Conservation (phyloP, 208 protist genomes). For the Leishmania major region DNA sequence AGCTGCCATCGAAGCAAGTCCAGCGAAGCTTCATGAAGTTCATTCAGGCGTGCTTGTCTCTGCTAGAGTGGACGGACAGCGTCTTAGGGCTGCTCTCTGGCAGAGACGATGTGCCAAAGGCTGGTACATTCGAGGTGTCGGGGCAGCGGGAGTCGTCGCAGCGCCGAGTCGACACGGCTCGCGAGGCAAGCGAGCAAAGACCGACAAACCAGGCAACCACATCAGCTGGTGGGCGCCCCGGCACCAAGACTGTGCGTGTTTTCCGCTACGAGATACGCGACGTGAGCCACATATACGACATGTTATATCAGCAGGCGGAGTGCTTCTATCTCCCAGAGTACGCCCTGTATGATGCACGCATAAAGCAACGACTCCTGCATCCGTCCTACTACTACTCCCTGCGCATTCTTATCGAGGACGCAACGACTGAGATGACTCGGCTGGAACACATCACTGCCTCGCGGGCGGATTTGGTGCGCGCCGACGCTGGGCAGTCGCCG, state of each 20-base stretch:
- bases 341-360: slow-evolving; percentile 62
- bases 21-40: slow-evolving; percentile 60
- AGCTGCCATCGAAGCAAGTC: slow-evolving; percentile 35
- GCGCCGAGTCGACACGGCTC: slow-evolving; percentile 1
- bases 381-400: slow-evolving; percentile 64
- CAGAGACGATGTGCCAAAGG: slow-evolving; percentile 55
- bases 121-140: slow-evolving; percentile 54
- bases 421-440: slow-evolving; percentile 54
- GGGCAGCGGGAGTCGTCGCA: slow-evolving; percentile 1
- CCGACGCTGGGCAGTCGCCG: slow-evolving; percentile 25
- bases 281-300: slow-evolving; percentile 60
- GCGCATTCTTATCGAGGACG: slow-evolving; percentile 53
- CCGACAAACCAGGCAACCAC: neutral
- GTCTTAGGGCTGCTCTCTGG: slow-evolving; percentile 48
- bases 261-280: slow-evolving; percentile 76
- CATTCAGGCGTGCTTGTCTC: slow-evolving; percentile 51
- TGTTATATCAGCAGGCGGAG: slow-evolving; percentile 49
- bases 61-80: slow-evolving; percentile 53
- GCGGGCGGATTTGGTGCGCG: slow-evolving; percentile 2
- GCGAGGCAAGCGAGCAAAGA: slow-evolving; percentile 2
- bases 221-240: slow-evolving; percentile 1
- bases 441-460: slow-evolving; percentile 42
- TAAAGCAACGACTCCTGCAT: slow-evolving; percentile 55
- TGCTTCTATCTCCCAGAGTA: slow-evolving; percentile 71
- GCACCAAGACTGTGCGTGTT: slow-evolving; percentile 56